Evolutionary conservation across 2,329 filamentous ascomycete species (phyloP), one percentile per base, ranked within the genome.

Genomic region (Monosporascus sp.): DNA sequence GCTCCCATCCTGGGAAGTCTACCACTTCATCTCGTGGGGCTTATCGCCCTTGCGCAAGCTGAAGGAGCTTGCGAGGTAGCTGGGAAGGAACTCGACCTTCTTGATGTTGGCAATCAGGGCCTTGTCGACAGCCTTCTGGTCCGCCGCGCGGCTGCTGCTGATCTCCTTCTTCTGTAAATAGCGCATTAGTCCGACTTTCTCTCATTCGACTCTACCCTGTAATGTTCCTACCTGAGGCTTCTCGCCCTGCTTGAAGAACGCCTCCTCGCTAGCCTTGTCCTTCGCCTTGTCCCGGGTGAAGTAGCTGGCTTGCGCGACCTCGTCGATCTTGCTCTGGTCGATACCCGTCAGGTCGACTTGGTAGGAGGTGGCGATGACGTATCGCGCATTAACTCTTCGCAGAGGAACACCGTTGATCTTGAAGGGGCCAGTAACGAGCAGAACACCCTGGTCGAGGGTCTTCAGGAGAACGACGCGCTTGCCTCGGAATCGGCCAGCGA

Each of bases 11-110:
- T 25, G 52, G 39, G 49, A 57, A 48, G 56, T 85, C 80, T 97
- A 99, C 86, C 93, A 99, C 81, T 90, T 89, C 94, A 99, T 97
- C 87, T 96, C 90, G 82, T 99, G 94, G 80, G 94, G 94, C 88
- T 93, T 92, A 85, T 99, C 93, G 73, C 94, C 94, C 84, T 92
- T 97, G 81, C 93, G 89, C 79, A 99, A 87, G 86, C 89, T 95
- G 89, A 99, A 99, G 75, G 88, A 90, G 78, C 88, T 90, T 73
- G 84, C 84, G 69, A 99, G 90, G 86, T 99, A 99, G 81, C 87
- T 90, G 74, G 85, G 79, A 69, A 99, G 89, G 79, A 93, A 82
- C 68, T 91, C 88, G 77, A 96, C 91, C 87, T 97, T 97, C 89
- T 97, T 97, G 84, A 99, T 94, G 78, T 81, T 89, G 78, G 90